Conservation (phyloP, 768 basidiomycete genomes). For the Rhizopogon roseolus region DNA sequence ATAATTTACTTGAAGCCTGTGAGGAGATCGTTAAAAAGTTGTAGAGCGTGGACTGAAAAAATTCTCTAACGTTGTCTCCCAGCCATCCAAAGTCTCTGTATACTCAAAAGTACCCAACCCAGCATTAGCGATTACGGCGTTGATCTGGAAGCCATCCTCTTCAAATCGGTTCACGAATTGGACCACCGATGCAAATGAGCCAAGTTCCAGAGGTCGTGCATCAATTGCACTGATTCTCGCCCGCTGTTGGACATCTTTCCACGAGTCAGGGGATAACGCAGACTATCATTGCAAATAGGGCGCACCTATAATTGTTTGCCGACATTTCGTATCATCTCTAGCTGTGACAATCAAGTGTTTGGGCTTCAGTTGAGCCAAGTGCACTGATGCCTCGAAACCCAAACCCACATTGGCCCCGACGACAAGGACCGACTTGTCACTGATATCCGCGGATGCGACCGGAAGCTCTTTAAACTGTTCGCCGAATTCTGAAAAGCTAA, state of each 20-base stretch:
- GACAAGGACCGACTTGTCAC: slow-evolving; percentile 44
- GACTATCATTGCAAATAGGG: neutral
- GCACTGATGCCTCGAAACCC: slow-evolving; percentile 25
- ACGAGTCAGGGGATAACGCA: neutral
- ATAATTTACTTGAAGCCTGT: slow-evolving; percentile 31
- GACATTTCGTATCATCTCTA: slow-evolving; percentile 23
- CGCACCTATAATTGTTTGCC: slow-evolving; percentile 14
- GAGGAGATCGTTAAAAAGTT: neutral
- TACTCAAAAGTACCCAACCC: slow-evolving; percentile 14
- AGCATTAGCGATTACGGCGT: slow-evolving; percentile 28
- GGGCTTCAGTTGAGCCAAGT: slow-evolving; percentile 27
- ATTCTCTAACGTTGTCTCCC: slow-evolving; percentile 37
- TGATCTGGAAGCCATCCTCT: slow-evolving; percentile 15
- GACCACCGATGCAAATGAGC: slow-evolving; percentile 24
- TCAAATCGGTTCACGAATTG: slow-evolving; percentile 26
- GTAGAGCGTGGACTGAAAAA: neutral
- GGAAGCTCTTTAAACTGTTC: slow-evolving; percentile 18
- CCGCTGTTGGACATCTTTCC: slow-evolving; percentile 14
- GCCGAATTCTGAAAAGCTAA: slow-evolving; percentile 8
- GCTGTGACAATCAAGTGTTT: slow-evolving; percentile 29
- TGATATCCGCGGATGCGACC: slow-evolving; percentile 27
- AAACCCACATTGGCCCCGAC: slow-evolving; percentile 43
- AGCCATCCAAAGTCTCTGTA: slow-evolving; percentile 36
- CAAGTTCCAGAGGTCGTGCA: slow-evolving; percentile 29
- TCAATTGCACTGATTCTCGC: slow-evolving; percentile 13